Evolutionary conservation across 306 rosid genomes (phyloP), one percentile per base, ranked within the genome.

Genomic region (Arachis hypogaea): DNA sequence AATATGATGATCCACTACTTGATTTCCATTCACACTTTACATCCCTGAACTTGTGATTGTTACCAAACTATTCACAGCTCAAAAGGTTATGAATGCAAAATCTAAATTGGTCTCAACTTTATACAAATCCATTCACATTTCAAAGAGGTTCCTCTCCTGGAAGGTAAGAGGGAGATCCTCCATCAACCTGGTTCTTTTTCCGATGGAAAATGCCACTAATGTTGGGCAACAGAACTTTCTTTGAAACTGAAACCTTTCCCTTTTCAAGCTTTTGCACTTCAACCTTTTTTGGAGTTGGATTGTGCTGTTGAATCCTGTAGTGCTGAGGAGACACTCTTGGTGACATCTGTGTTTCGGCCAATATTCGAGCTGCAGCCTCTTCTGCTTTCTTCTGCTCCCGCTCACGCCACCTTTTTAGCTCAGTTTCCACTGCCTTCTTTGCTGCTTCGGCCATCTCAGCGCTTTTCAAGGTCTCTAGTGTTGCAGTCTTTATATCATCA

Each of bases 361-460:
- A 71, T 66, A 89, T 86, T 43, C 89, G 85, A 1, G 93, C 73
- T 12, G 96, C 96, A 66, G 89, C 84, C 71, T 92, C 97, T 3
- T 85, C 90, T 0, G 93, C 96, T 73, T 88, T 92, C 84, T 89
- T 89, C 69, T 88, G 93, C 78, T 92, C 98, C 3, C 81, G 68
- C 52, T 89, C 96, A 1, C 88, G 86, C 98, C 98, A 89, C 59
- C 81, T 85, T 68, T 82, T 80, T 16, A 92, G 86, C 63, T 92
- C 98, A 67, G 85, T 89, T 80, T 92, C 96, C 74, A 92, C 96
- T 0, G 90, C 96, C 62, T 72, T 92, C 85, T 85, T 92, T 54
- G 98, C 98, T 47, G 96, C 96, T 79, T 89, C 98, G 38, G 92
- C 98, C 90, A 81, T 92, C 73, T 82, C 85, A 0, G 98, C 98